A percentile compares a stretch with the other conserved stretches of the same genome.
phyloP scores from a whole-genome alignment of 139 green algal genomes.

The Chlamydomonas eustigma region DNA sequence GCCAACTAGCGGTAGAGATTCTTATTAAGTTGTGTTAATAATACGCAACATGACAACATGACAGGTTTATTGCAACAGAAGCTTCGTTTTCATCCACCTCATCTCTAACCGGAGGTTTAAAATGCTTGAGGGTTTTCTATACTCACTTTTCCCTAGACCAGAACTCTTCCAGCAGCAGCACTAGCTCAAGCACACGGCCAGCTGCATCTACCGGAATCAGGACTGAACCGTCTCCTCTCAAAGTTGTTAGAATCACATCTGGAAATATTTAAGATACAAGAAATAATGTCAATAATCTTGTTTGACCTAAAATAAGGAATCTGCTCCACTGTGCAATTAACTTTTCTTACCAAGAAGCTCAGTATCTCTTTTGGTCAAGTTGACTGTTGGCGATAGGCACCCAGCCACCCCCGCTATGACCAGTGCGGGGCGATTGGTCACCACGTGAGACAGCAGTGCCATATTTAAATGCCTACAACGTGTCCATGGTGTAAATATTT shows the following conservation, averaged over 20 bases:
- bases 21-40: too few relatives aligned
- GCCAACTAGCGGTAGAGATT: too few relatives aligned
- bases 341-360: slow-evolving; percentile 42
- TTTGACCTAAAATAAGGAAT: background rate
- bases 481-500: background rate
- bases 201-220: slow-evolving; percentile 85
- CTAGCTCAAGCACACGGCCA: slow-evolving; percentile 85
- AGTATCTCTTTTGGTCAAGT: slow-evolving; percentile 28
- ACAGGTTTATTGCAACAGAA: background rate
- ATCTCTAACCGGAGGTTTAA: background rate
- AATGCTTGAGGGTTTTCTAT: background rate
- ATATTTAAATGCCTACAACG: slow-evolving; percentile 58
- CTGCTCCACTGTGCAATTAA: background rate
- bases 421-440: slow-evolving; percentile 57
- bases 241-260: slow-evolving; percentile 39
- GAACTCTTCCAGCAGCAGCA: slow-evolving; percentile 77
- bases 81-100: background rate
- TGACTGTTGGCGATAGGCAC: slow-evolving; percentile 17
- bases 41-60: background rate
- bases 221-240: slow-evolving; percentile 69
- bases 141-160: slow-evolving; percentile 50
- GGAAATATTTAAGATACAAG: background rate
- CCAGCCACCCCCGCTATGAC: slow-evolving; percentile 68
- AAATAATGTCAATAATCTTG: background rate
- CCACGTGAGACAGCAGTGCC: slow-evolving; percentile 44